Base-by-base conservation (phyloP, 164 flowering plant species). In the Chimonanthus praecox region DNA sequence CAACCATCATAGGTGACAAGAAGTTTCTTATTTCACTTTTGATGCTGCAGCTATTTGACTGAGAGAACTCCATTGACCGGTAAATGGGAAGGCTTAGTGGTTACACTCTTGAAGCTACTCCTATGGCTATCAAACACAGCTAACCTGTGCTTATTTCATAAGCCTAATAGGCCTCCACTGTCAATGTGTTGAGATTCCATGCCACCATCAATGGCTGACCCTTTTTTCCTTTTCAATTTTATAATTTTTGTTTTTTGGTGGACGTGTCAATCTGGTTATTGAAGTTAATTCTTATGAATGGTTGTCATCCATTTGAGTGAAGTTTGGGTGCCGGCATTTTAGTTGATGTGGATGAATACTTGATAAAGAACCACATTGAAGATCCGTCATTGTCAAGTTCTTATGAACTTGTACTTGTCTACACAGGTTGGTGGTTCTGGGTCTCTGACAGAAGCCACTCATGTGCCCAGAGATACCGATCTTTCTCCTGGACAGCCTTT, bases 401-500 rank as follows among this genome's bases (percentile, higher is more conserved):
- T 60, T 11, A 51, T 69, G 13, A 43, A 60, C 60, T 65, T 70
- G 16, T 64, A n/a, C 47, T 67, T 21, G 50, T 66, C 9, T 72
- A 47, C 72, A 72, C 90, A 94, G 97, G 85, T 77, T 61, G 92
- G 85, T 76, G 87, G 78, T 58, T 79, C 88, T 77, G 83, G 83
- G 68, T 81, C 91, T 21, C 80, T 82, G 76, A n/a, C 87, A 46
- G 99, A 95, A 73, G 67, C 90, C 71, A 47, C 81, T 51, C 92
- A 86, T 78, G 77, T 81, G 43, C 70, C 80, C 21, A 81, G 94
- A 80, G 99, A 91, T 58, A 79, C 49, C 46, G 98, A 93, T 81
- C 85, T 93, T 47, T 89, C 96, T 79, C 92, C 92, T 67, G 96
- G 97, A 48, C 96, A 91, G 76, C 94, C 90, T 71, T 77, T 92